Evolutionary conservation across 345 rosid species (phyloP).

Genomic region (Physaria fendleri): DNA sequence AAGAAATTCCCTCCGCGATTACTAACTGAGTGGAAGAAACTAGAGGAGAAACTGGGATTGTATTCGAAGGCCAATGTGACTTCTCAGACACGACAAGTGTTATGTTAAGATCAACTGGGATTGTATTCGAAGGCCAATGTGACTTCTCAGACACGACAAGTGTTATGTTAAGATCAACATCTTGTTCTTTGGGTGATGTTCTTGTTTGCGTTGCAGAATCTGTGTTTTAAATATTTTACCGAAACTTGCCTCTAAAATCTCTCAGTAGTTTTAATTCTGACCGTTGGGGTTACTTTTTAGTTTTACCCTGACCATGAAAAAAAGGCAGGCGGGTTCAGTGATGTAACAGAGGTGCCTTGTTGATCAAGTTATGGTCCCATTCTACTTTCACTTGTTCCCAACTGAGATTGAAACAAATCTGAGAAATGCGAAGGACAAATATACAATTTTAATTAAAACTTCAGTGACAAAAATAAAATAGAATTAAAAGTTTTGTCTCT

Average conservation of each 20-base stretch:
- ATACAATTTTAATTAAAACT: neutral
- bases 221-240: too few species aligned
- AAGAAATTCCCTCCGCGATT: slow-evolving; percentile 56
- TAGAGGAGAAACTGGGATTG: slow-evolving; percentile 56
- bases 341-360: slow-evolving; percentile 22
- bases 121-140: slow-evolving; percentile 28
- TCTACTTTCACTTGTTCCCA: neutral
- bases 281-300: too few species aligned
- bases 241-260: too few species aligned
- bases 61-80: slow-evolving; percentile 16
- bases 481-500: slow-evolving; percentile 25
- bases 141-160: slow-evolving; percentile 2
- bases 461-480: too few species aligned
- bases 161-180: slow-evolving; percentile 20
- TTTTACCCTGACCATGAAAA: slow-evolving; percentile 18
- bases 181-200: too few species aligned
- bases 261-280: too few species aligned
- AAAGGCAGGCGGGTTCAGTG: slow-evolving; percentile 3
- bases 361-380: slow-evolving; percentile 30
- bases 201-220: too few species aligned
- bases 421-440: neutral
- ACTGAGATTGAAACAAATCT: too few species aligned
- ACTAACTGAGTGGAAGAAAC: slow-evolving; percentile 58
- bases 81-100: neutral
- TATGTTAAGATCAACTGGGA: slow-evolving; percentile 35